phyloP scores from a whole-genome alignment of 75 land plant genomes.

The Pinus tabuliformis region DNA sequence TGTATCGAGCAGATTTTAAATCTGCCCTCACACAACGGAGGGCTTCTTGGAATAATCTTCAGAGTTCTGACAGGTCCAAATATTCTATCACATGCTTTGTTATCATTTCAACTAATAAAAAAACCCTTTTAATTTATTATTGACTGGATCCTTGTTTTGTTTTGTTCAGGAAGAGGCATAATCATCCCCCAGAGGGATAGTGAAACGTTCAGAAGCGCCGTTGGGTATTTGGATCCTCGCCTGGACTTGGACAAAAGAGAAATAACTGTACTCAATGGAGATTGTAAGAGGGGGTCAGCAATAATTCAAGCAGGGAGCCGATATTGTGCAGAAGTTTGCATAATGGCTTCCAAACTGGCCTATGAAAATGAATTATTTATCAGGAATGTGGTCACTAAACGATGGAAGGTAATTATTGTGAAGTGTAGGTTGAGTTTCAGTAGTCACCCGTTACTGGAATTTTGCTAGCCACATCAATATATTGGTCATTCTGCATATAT shows the following conservation, averaged over 20 bases:
- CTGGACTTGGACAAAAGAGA: not conserved
- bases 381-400: slow-evolving; percentile 9
- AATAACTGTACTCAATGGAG: no score
- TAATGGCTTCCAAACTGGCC: no score
- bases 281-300: not conserved
- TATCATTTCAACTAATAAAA: not conserved
- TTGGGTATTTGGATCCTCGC: slow-evolving; percentile 19
- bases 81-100: not conserved
- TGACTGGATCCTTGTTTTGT: not conserved
- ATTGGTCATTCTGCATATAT: not conserved
- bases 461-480: not conserved
- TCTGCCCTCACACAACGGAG: not conserved
- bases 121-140: not conserved
- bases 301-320: slow-evolving; percentile 6
- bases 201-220: slow-evolving; percentile 15
- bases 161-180: not conserved
- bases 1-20: not conserved
- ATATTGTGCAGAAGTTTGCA: not conserved
- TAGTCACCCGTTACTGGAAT: not conserved
- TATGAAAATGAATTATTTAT: slow-evolving; percentile 24
- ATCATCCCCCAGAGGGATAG: slow-evolving; percentile 4
- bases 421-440: not conserved
- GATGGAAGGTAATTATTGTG: slow-evolving; percentile 31
- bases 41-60: not conserved
- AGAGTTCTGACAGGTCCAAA: not conserved